Evolutionary conservation across 208 protist species (phyloP).

Genomic region (Vickermania ingenoplastis): DNA sequence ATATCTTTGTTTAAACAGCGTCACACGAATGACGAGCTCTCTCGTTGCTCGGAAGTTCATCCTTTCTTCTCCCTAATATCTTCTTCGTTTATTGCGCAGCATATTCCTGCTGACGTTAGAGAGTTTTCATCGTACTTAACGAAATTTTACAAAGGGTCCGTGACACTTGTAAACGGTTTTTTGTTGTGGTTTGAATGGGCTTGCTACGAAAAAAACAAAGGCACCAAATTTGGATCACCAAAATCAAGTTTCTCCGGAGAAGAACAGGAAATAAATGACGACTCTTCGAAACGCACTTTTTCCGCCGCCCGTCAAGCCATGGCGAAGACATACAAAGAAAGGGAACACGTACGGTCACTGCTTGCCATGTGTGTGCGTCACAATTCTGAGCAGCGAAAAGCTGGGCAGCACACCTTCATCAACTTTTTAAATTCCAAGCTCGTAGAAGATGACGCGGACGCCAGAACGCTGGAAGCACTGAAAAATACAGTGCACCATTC

Average conservation of each 20-base stretch:
- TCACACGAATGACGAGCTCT: conserved; percentile 25
- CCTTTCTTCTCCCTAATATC: conserved; percentile 61
- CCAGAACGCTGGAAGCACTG: conserved; percentile 51
- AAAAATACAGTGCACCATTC: conserved; percentile 67
- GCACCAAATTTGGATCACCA: conserved; percentile 16
- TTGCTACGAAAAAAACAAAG: conserved; percentile 52
- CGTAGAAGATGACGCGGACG: conserved; percentile 43
- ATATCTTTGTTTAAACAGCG: conserved; percentile 52
- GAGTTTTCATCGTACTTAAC: conserved; percentile 61
- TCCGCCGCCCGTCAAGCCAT: conserved; percentile 34
- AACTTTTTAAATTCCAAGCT: conserved; percentile 70
- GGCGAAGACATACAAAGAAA: conserved; percentile 61
- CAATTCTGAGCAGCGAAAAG: conserved; percentile 57
- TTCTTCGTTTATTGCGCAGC: conserved; percentile 67
- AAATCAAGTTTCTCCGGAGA: neutral
- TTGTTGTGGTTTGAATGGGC: conserved; percentile 82
- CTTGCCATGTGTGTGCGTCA: conserved; percentile 82
- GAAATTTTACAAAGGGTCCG: conserved; percentile 52
- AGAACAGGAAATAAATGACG: conserved; percentile 21
- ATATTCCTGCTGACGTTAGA: conserved; percentile 51
- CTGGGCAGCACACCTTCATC: conserved; percentile 75
- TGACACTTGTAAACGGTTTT: conserved; percentile 47
- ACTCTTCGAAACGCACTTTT: neutral
- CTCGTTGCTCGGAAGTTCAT: conserved; percentile 39
- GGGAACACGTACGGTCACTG: conserved; percentile 68